Base-by-base conservation (phyloP, 2,329 filamentous ascomycete species). In the Apiospora malaysiana region DNA sequence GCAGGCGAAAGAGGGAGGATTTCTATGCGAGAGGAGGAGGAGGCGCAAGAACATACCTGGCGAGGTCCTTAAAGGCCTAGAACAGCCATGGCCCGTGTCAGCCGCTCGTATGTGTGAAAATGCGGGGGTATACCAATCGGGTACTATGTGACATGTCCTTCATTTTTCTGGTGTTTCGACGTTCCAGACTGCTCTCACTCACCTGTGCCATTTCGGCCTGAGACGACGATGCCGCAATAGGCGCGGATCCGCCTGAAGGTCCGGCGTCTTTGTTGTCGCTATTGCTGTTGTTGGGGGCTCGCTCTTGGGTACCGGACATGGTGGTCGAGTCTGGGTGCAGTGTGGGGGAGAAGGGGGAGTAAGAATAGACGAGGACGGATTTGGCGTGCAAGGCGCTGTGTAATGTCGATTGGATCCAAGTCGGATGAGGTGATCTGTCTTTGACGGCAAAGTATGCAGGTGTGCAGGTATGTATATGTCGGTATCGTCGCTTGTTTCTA, bases 11-110 rank as follows among this genome's bases (percentile, higher is more conserved):
- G 32, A 63, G 32, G 46, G 46, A 40, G 56, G 25, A 23, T 42
- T 68, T 9, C 9, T 4, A 40, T 63, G 56, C 51, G 27, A 59
- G 49, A 27, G 6, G 6, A 16, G 23, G 25, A 56, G 49, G 27
- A 21, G 51, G 27, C 51, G 51, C 27, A 40, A 68, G 47, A 76
- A 76, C 77, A 71, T 77, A 79, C 78, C 75, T 79, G 68, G 77
- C 76, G 71, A 80, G 77, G 71, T 79, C 77, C 72, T 72, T 75
- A 71, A 79, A 79, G 74, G 78, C 78, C 79, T 80, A 77, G 76
- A 75, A 71, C 67, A 14, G 42, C 25, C 23, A 27, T 27, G 65
- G 43, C 40, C 65, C 65, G 43, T 67, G 65, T 67, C 65, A 67
- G 65, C 43, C 40, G 65, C 65, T 32, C 40, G 27, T 23, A 14